phyloP scores from a whole-genome alignment of 805 yeast species.

The Candida broadrunensis region DNA sequence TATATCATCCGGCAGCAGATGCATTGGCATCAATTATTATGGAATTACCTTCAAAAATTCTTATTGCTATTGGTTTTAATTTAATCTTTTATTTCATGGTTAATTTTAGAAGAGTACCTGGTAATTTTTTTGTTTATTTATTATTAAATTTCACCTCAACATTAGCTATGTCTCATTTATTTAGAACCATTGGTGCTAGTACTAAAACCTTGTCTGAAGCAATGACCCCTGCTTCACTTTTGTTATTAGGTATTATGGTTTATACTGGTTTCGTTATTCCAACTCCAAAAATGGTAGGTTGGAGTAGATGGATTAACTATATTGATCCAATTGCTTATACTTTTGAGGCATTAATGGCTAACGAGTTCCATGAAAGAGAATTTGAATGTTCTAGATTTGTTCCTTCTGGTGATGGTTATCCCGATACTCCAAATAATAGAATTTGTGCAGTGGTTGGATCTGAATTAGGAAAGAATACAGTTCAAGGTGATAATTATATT shows the following conservation, averaged over 20 bases:
- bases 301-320: conserved; percentile 67
- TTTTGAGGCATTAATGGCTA: conserved; percentile 56
- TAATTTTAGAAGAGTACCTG: conserved; percentile 49
- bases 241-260: conserved; percentile 46
- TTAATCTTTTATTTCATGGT: conserved; percentile 52
- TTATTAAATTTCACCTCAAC: conserved; percentile 43
- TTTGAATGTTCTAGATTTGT: conserved; percentile 47
- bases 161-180: conserved; percentile 53
- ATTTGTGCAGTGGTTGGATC: conserved; percentile 25
- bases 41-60: conserved; percentile 51
- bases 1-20: conserved; percentile 62
- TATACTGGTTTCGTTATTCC: conserved; percentile 62
- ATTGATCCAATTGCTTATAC: conserved; percentile 56
- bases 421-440: conserved; percentile 6
- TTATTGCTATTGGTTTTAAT: conserved; percentile 46
- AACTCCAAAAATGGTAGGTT: conserved; percentile 53
- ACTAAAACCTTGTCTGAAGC: conserved; percentile 49
- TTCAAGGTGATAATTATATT: conserved; percentile 29
- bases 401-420: conserved; percentile 43
- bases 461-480: conserved; percentile 16
- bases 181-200: conserved; percentile 52
- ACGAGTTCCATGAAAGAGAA: conserved; percentile 49
- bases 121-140: conserved; percentile 52
- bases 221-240: conserved; percentile 55
- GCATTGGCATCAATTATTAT: conserved; percentile 61